Evolutionary conservation across 805 yeast genomes (phyloP).

Genomic region (Ogataea thermomethanolica): DNA sequence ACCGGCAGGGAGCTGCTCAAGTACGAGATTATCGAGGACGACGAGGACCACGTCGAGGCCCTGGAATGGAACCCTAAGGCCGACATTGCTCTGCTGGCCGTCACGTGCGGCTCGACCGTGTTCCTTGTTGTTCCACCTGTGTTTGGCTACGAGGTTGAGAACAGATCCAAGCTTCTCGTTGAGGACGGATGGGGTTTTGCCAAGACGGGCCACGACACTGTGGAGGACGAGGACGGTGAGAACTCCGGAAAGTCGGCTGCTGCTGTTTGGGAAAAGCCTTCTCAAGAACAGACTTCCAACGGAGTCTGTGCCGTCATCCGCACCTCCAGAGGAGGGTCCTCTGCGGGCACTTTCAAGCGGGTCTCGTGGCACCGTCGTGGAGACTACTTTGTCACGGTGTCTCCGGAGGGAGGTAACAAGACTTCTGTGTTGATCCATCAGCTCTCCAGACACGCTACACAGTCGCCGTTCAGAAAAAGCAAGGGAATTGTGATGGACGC

Average conservation of each 20-base stretch:
- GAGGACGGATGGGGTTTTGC: slow-evolving; percentile 93
- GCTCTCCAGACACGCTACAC: slow-evolving; percentile 88
- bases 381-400: slow-evolving; percentile 93
- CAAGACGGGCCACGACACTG: slow-evolving; percentile 31
- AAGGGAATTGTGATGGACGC: slow-evolving; percentile 96
- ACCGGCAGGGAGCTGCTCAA: slow-evolving; percentile 92
- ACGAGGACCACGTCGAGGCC: slow-evolving; percentile 75
- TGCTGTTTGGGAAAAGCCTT: slow-evolving; percentile 83
- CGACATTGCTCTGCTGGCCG: slow-evolving; percentile 74
- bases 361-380: slow-evolving; percentile 96
- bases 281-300: slow-evolving; percentile 49
- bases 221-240: slow-evolving; percentile 23
- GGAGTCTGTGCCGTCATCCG: slow-evolving; percentile 76
- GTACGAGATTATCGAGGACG: slow-evolving; percentile 45
- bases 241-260: slow-evolving; percentile 43
- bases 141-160: slow-evolving; percentile 84
- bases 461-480: slow-evolving; percentile 90
- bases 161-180: slow-evolving; percentile 68
- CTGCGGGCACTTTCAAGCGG: slow-evolving; percentile 66
- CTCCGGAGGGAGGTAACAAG: slow-evolving; percentile 81
- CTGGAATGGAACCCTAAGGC: slow-evolving; percentile 88
- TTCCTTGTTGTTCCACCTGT: slow-evolving; percentile 85
- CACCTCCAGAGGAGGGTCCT: slow-evolving; percentile 37
- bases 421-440: slow-evolving; percentile 92
- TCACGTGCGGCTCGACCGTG: slow-evolving; percentile 76